Evolutionary conservation across 2,329 filamentous ascomycete species (phyloP).

Genomic region (Calonectria multiphialidica): DNA sequence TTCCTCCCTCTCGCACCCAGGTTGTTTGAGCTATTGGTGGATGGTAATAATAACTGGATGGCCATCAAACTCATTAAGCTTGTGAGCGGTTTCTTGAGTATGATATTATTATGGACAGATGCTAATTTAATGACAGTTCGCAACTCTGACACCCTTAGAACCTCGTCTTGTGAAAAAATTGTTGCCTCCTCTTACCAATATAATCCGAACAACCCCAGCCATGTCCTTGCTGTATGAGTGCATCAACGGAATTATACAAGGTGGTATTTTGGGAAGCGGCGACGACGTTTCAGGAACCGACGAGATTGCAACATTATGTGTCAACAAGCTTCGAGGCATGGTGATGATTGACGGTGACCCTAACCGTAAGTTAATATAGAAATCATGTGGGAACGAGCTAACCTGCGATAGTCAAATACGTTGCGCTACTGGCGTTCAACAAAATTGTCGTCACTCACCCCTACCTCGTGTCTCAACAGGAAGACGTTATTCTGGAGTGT

Average conservation of each 20-base stretch:
- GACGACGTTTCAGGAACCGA: conserved; percentile 86
- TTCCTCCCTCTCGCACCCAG: conserved; percentile 92
- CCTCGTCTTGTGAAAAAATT: conserved; percentile 92
- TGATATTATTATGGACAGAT: neutral
- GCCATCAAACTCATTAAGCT: conserved; percentile 99
- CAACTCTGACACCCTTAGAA: conserved; percentile 91
- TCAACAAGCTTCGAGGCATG: conserved; percentile 94
- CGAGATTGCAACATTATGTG: conserved; percentile 91
- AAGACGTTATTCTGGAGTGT: conserved; percentile 96
- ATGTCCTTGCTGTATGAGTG: conserved; percentile 99
- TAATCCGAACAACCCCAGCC: conserved; percentile 93
- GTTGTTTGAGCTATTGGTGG: conserved; percentile 91
- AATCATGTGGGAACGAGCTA: conserved; percentile 19
- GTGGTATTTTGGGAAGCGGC: conserved; percentile 87
- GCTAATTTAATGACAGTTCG: conserved; percentile 74
- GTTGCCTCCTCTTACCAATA: conserved; percentile 87
- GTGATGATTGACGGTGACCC: conserved; percentile 93
- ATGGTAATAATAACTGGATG: conserved; percentile 99
- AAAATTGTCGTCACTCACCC: conserved; percentile 93
- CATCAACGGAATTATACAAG: conserved; percentile 98
- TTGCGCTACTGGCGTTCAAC: conserved; percentile 94
- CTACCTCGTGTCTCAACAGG: conserved; percentile 88
- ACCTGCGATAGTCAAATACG: conserved; percentile 84
- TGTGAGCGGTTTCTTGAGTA: conserved; percentile 56
- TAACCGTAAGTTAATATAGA: conserved; percentile 74